Conservation (phyloP, 768 basidiomycete genomes). For the Leucosporidium scottii region DNA sequence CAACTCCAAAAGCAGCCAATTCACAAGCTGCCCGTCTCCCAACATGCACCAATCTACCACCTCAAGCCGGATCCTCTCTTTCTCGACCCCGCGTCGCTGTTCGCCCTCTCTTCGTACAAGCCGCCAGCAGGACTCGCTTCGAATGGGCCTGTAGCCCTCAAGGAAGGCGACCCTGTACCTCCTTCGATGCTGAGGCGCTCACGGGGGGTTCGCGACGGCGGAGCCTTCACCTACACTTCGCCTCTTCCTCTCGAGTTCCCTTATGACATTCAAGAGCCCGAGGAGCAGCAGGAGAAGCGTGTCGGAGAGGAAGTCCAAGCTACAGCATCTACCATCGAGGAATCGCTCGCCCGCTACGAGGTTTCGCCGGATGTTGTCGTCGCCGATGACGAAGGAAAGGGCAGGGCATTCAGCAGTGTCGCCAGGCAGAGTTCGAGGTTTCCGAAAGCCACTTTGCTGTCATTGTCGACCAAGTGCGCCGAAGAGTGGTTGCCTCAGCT, state of each 20-base stretch:
- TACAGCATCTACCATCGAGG: slow-evolving; percentile 24
- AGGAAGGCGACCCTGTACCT: slow-evolving; percentile 21
- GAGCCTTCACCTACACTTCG: slow-evolving; percentile 22
- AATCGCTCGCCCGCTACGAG: slow-evolving; percentile 16
- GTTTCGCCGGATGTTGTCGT: slow-evolving; percentile 6
- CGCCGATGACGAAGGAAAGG: not conserved
- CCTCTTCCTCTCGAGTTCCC: slow-evolving; percentile 31
- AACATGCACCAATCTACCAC: not conserved
- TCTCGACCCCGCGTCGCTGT: slow-evolving; percentile 12
- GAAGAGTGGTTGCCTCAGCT: slow-evolving; percentile 29
- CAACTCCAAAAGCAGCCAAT: not conserved
- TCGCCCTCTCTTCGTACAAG: slow-evolving; percentile 18
- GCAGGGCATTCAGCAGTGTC: slow-evolving; percentile 12
- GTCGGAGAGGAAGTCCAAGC: slow-evolving; percentile 1
- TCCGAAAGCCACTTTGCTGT: slow-evolving; percentile 15
- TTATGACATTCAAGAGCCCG: slow-evolving; percentile 27
- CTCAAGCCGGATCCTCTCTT: slow-evolving; percentile 25
- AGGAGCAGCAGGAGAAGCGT: not conserved
- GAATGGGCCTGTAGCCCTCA: slow-evolving; percentile 21
- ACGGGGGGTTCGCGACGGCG: slow-evolving; percentile 20
- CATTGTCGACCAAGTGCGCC: slow-evolving; percentile 3
- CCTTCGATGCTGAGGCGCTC: slow-evolving; percentile 32
- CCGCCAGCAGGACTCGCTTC: slow-evolving; percentile 13
- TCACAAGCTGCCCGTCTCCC: slow-evolving; percentile 15
- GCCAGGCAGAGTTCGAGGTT: slow-evolving; percentile 4